Evolutionary conservation across 306 rosid species (phyloP), one percentile per base, ranked within the genome.

Genomic region (Castanopsis chinensis): DNA sequence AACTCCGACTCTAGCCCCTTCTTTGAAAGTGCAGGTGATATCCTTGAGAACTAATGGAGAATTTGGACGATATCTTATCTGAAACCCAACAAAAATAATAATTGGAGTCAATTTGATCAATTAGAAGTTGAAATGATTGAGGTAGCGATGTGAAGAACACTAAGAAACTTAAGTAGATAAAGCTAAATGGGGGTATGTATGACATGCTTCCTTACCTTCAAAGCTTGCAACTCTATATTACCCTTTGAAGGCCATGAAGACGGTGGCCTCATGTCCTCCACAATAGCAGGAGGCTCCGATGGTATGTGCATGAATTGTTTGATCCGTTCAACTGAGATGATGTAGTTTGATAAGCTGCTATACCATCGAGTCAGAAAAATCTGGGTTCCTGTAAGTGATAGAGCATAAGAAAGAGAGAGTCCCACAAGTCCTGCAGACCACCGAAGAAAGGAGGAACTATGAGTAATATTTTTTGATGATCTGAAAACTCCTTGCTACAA

Each of bases 191-290:
- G 20, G 4, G 28, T 75, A 45, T 3, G 28, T 68, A 23, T n/a
- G 53, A 21, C 28, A 30, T 5, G 23, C 43, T 71, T 33, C 17
- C 11, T 75, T 74, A 90, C 97, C 93, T 85, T 82, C 19, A 92
- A 74, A 72, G 83, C 81, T 81, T 88, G 80, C 76, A 93, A 74
- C 80, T 88, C 92, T 80, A 91, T 90, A 85, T 87, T 85, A 19
- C 98, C 98, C 87, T 82, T 90, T 43, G 83, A 65, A 30, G 98
- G 98, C 98, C 98, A 91, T n/a, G 92, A 88, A 61, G 82, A 60
- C 53, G 95, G 90, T 14, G 97, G 97, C 51, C 91, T 84, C 11
- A 74, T 87, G 37, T 83, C 78, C 55, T 88, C 90, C 20, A 92
- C 78, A 73, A 90, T 73, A 45, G 90, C 90, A 0, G 90, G 91